Evolutionary conservation across 352 stramenopile genomes (phyloP), one percentile per base, ranked within the genome.

Genomic region (Phytopythium cucurbitacearum): DNA sequence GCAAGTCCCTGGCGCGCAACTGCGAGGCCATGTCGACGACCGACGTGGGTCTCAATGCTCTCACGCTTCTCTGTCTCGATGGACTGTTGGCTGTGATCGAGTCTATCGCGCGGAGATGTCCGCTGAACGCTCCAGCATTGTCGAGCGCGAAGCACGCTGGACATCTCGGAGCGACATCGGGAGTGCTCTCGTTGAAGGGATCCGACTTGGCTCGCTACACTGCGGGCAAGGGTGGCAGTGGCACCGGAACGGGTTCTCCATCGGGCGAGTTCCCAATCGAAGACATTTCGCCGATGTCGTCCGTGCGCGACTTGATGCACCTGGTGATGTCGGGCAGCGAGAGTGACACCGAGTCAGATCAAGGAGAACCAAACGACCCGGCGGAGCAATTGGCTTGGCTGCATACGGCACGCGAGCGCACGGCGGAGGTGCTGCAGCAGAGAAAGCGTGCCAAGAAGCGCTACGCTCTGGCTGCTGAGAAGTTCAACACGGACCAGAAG

Each of bases 401-500:
- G 9, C 80, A 93, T 48, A 92, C 81, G 3, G 89, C 88, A 3
- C 85, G 84, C 33, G 86, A 96, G 46, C 71, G 83, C 36, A 96
- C 85, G 16, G 87, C 87, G 7, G 82, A 96, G 56, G 85, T 96
- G 9, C 62, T 97, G 16, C 89, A 96, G 59, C 80, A 97, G 61
- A 79, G 89, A 49, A 92, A 98, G 62, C 85, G 83, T n/a, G 77
- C 89, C 36, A 98, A 97, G 64, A 93, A 96, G 46, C 73, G 86
- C 6, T 85, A 98, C 12, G 78, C 73, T 0, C 80, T 97, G 38
- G 87, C 94, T 10, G 94, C 94, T 4, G 71, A 95, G 41, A 87
- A 94, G 45, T 99, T 99, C 70, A 99, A 99, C 68, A 83, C 83
- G 11, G 86, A 95, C 40, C 83, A 85, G 40, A 97, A 97, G 60